Base-by-base conservation (phyloP, 805 yeast species). In the Vanderwaltozyma tropicalis region DNA sequence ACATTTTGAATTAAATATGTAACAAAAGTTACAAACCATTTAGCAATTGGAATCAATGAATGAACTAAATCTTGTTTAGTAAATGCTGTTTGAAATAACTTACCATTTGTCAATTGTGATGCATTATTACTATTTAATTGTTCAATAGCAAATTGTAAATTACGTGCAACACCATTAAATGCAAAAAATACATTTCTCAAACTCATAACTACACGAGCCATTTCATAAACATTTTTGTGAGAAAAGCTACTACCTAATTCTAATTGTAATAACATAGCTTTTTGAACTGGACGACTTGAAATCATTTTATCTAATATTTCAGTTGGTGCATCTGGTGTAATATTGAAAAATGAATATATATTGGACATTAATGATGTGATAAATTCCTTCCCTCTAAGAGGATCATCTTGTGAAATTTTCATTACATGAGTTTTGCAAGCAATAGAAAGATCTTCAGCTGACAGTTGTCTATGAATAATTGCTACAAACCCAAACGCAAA, bases 21-120 rank as follows among this genome's bases (percentile, higher is more conserved):
- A 38, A 85, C 67, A 42, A 85, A 74, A 53, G 87, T 96, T 24
- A 85, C 71, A 46, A 84, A 72, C 96, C 96, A 89, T 49, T 85
- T 74, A 8, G 82, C 75, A 28, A 81, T 74, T 0, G 96, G 96
- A n/a, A 84, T 59, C 10, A 78, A 64, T 14, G 76, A 68, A 47
- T 78, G 64, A 3, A 81, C 67, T 43, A 76, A 67, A 47, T 80
- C 87, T 27, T 78, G 79, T 46, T 86, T 66, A 9, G 69, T 63
- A 17, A 71, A 64, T 1, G 77, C 68, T 38, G 76, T 80, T 41
- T 66, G 72, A 32, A 71, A 52, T 25, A 52, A 46, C 34, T 52
- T 72, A 43, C 49, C 66, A 28, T 72, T 73, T 46, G 75, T 76
- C 47, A 76, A 76, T 35, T 49, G 57, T 15, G 45, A 34, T 9